Percentiles rank a stretch among this genome's conserved stretches.
phyloP scores from a whole-genome alignment of 768 basidiomycete species.

The Russula brevipes region DNA sequence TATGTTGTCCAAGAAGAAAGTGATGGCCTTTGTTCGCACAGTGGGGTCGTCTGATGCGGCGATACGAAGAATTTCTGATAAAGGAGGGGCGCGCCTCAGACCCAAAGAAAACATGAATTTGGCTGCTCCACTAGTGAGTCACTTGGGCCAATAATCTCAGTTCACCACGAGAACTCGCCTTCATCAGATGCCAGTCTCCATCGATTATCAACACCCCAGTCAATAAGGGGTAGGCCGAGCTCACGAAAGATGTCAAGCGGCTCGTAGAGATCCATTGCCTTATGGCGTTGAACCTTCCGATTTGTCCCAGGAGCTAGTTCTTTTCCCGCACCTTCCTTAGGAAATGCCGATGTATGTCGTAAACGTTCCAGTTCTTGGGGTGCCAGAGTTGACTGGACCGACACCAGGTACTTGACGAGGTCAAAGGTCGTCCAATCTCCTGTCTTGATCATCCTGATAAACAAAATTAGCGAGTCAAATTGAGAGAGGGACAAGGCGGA shows the following conservation, averaged over 20 bases:
- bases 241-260: constrained; percentile 66
- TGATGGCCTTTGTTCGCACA: constrained; percentile 58
- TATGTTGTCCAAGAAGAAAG: constrained; percentile 78
- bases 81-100: constrained; percentile 59
- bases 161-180: constrained; percentile 44
- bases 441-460: constrained; percentile 73
- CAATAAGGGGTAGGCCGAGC: constrained; percentile 74
- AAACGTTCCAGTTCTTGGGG: constrained; percentile 53
- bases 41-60: constrained; percentile 53
- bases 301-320: constrained; percentile 26
- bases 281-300: constrained; percentile 44
- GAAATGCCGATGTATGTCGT: constrained; percentile 68
- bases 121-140: constrained; percentile 41
- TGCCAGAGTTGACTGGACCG: constrained; percentile 61
- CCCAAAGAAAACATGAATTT: constrained; percentile 75
- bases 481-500: constrained; percentile 29
- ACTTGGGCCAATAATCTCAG: not conserved
- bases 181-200: constrained; percentile 85
- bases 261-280: constrained; percentile 78
- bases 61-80: constrained; percentile 60
- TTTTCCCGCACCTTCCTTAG: constrained; percentile 42
- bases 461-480: not conserved
- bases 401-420: constrained; percentile 81
- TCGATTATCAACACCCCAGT: constrained; percentile 75
- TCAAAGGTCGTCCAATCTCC: constrained; percentile 87